Base-by-base conservation (phyloP, 2,329 filamentous ascomycete species). In the Aspergillus sergii region DNA sequence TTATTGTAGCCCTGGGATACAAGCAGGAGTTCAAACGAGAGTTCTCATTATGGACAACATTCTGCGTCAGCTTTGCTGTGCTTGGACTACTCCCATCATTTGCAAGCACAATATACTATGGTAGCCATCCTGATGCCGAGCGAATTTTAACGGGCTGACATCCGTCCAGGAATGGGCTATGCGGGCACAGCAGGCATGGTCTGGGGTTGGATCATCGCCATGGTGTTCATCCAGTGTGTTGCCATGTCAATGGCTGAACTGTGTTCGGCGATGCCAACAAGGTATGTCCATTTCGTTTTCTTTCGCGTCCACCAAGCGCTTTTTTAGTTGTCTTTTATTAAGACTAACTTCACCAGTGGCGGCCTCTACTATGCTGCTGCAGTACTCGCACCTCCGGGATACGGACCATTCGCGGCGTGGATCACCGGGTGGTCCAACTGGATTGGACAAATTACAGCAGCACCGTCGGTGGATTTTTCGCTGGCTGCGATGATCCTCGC, bases 201-300 rank as follows among this genome's bases (percentile, higher is more conserved):
- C 2, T 92, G 90, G 90, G 90, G 90, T 6, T 93, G 90, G 90
- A 78, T 92, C 32, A 81, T 92, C 53, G 89, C 89, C 56, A 90
- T 91, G 85, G 68, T 89, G 6, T 91, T 91, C 46, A 91, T 92
- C 45, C 86, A 91, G 72, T 88, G 86, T 74, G 86, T 92, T 61
- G 89, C 90, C 10, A 84, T 87, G 77, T 85, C 84, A 23, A 88
- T 89, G 86, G 90, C 90, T 1, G 90, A 92, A 76, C 79, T 92
- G 21, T 91, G 89, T 70, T 89, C 86, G 3, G 88, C 87, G 51
- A 91, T 92, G 89, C 89, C 89, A 4, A 91, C 89, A 2, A 87
- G 84, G 75, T 83, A 73, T 19, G 60, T 32, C 11, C 14, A 32
- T n/a, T 3, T 1, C 5, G 2, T 14, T 41, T 2, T 14, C 48